Base-by-base conservation (phyloP, 2,329 filamentous ascomycete genomes). In the Trichoderma sp. region DNA sequence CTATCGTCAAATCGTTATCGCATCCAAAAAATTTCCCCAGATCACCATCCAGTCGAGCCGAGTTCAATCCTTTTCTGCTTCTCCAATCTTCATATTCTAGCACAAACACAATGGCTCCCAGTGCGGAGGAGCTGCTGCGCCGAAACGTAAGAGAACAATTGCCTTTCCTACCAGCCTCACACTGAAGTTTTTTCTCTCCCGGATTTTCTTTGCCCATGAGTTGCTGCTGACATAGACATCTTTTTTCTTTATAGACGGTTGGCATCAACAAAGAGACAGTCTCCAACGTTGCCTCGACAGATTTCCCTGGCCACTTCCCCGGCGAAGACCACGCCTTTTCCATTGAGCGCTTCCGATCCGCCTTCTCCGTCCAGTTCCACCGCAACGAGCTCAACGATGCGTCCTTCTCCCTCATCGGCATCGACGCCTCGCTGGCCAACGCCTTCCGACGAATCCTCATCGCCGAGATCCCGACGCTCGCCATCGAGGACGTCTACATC, bases 391-490 rank as follows among this genome's bases (percentile, higher is more conserved):
- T 88, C 72, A 88, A 90, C 79, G 90, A 97, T 78, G 86, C 93
- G 57, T 92, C 92, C 70, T 99, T 99, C 85, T 98, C 95, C 39
- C 90, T 99, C 74, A 88, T 97, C 77, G 95, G 95, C 76, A 84
- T 98, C 77, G 96, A 99, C 80, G 94, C 96, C 78, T 91, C 94
- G 69, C 90, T 99, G 80, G 94, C 96, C 79, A 99, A 99, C 81
- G 96, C 97, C 79, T 97, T 98, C 86, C 94, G 96, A 73, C 94
- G 96, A 77, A 98, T 98, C 77, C 88, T 98, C 78, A 92, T 99
- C 81, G 89, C 95, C 76, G 97, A 99, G 85, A 93, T 99, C 68
- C 94, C 95, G 20, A 96, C 94, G 2, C 88, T 99, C 59, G 96
- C 97, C 76, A 95, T 99, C 78, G 96, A 99, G 85, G 91, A 90